Evolutionary conservation across 768 basidiomycete species (phyloP).

Genomic region (Lactarius trivialis): DNA sequence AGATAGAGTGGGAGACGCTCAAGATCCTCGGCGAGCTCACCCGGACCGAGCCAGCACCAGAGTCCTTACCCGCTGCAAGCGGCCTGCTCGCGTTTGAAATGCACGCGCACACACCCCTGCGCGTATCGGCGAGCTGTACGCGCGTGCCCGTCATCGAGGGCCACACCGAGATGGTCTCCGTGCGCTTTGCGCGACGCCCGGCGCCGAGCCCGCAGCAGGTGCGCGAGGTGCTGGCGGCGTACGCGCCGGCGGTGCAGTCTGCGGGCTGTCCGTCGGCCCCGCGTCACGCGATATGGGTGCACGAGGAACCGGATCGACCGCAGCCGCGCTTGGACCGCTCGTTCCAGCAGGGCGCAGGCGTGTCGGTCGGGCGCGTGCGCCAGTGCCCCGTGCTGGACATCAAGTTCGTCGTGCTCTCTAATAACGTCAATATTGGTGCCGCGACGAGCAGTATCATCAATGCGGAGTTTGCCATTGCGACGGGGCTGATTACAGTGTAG

Average conservation of each 20-base stretch:
- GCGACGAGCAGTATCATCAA: slow-evolving; percentile 97
- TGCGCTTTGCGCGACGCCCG: slow-evolving; percentile 73
- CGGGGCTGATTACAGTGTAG: slow-evolving; percentile 41
- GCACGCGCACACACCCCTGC: slow-evolving; percentile 73
- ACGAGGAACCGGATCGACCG: slow-evolving; percentile 87
- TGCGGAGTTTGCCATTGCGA: slow-evolving; percentile 87
- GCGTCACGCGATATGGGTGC: slow-evolving; percentile 77
- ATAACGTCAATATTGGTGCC: slow-evolving; percentile 94
- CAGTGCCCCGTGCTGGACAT: slow-evolving; percentile 90
- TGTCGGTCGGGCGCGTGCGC: slow-evolving; percentile 84
- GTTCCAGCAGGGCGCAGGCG: slow-evolving; percentile 85
- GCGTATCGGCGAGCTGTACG: slow-evolving; percentile 88
- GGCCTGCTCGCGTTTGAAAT: slow-evolving; percentile 65
- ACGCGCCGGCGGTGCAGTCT: slow-evolving; percentile 67
- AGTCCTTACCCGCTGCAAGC: not conserved
- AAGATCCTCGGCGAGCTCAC: slow-evolving; percentile 89
- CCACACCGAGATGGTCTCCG: slow-evolving; percentile 84
- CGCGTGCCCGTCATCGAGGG: slow-evolving; percentile 95
- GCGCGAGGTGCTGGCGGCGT: slow-evolving; percentile 68
- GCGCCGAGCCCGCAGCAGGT: slow-evolving; percentile 86
- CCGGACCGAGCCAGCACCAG: too few species aligned
- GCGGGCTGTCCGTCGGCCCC: slow-evolving; percentile 83
- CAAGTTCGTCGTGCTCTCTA: slow-evolving; percentile 89
- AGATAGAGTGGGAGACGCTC: slow-evolving; percentile 97
- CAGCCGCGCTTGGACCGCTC: slow-evolving; percentile 91